Base-by-base conservation (phyloP, 306 rosid species). In the Citrullus colocynthis region DNA sequence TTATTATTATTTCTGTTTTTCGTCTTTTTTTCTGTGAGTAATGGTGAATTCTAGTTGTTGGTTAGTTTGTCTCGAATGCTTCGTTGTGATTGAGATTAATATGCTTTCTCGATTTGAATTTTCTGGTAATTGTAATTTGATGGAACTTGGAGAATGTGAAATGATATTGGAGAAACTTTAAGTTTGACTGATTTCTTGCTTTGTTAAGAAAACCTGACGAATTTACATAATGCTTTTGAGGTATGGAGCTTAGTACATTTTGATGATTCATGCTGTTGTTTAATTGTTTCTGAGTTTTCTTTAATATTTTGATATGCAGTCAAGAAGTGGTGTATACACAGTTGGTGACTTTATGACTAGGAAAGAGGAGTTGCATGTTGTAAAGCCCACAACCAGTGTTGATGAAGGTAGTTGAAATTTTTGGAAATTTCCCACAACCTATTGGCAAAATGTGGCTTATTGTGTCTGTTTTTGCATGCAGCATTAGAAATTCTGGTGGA, bases 341-440 rank as follows among this genome's bases (percentile, higher is more conserved):
- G 99, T 95, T 81, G 99, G 99, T 81, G 97, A 95, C 66, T 95
- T 92, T 64, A 95, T 95, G 99, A 92, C 97, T 14, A 86, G 79
- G 82, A 86, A 83, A 86, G 93, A 87, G 78, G 84, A 92, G 9
- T 84, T 95, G 74, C 90, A 81, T 79, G 96, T 86, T 66, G 99
- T 95, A 69, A 91, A 87, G 88, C 91, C 97, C 39, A 83, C 96
- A 60, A 95, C 99, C 30, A 81, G 96, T 45, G 99, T 95, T 15
- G 97, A 92, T 20, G 99, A 95, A 88, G 97, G 99, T 95, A 81
- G 65, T 73, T 75, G 54, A 6, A 3, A 10, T 57, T 56, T 58
- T 39, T 41, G 54, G 54, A 76, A 39, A 57, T 21, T 36, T n/a
- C 69, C 5, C 7, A 21, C 48, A 36, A 58, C 7, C 24, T 34